Evolutionary conservation across 2,329 filamentous ascomycete genomes (phyloP).

Genomic region (Hymenoscyphus scutula): DNA sequence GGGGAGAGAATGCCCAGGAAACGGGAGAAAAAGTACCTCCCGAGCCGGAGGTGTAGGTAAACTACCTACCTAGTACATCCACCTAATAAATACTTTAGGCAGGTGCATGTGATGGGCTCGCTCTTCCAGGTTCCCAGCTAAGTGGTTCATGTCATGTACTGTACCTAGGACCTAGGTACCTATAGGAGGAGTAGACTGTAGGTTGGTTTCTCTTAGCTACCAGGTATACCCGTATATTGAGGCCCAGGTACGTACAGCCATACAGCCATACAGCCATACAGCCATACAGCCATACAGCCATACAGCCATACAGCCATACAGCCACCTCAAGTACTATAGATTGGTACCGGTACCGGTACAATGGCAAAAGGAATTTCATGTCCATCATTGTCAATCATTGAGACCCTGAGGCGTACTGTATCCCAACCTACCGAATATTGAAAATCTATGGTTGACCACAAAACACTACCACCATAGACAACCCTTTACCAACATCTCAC

Average conservation of each 20-base stretch:
- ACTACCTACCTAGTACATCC: no score
- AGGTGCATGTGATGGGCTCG: neutral
- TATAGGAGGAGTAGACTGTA: no score
- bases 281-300: no score
- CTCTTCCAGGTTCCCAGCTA: neutral
- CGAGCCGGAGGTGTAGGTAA: no score
- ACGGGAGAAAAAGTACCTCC: neutral
- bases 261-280: no score
- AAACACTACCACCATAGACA: neutral
- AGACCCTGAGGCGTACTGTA: no score
- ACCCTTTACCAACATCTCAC: neutral
- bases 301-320: no score
- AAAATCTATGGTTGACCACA: neutral
- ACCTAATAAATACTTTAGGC: neutral
- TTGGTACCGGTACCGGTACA: neutral
- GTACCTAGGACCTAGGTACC: no score
- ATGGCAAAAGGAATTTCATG: neutral
- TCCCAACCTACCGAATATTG: neutral
- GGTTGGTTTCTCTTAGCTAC: no score
- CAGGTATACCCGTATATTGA: no score
- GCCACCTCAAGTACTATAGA: neutral
- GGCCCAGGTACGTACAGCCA: no score
- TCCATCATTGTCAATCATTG: no score
- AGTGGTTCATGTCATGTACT: conserved; percentile 1
- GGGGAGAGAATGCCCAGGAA: neutral